Evolutionary conservation across 148 eudicot species (phyloP), one percentile per base, ranked within the genome.

Genomic region (Rheum nobile): DNA sequence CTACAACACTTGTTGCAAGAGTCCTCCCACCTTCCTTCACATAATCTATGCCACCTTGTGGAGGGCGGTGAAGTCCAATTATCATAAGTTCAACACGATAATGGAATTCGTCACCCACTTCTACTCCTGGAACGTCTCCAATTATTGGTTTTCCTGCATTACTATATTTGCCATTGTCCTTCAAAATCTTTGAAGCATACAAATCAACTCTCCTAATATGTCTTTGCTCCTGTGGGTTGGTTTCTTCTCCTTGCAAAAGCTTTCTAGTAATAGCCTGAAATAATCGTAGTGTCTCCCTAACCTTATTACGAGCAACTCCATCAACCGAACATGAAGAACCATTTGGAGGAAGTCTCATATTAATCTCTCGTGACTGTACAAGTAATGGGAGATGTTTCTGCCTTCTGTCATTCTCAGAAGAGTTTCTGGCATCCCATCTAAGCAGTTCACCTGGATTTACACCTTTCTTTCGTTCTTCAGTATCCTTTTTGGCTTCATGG

Each of bases 51-150:
- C 98, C 98, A 75, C 78, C 86, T 75, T 91, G 95, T 77, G 74
- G 81, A 3, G 76, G 88, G 65, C 88, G 85, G 77, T 94, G 98
- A 81, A 94, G 80, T 37, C 97, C 98, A 55, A 94, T 81, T 80
- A 94, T 82, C 67, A 86, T 84, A 44, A 94, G 97, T 74, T 94
- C 97, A 17, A 86, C 85, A 67, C 97, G 88, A 52, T 84, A 94
- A 48, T 86, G 88, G 77, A 94, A 94, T 80, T 89, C 85, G 32
- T 94, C 97, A 13, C 98, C 98, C 32, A 94, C 89, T 83, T 89
- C 93, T 74, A 94, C 89, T 63, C 97, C 98, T 1, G 97, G 95
- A 54, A 94, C 87, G 69, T 76, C 61, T 75, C 97, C 98, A 13
- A 86, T 4, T 39, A 50, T 69, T 22, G 71, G 55, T 48, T 81